phyloP scores from a whole-genome alignment of 805 yeast species.

The Pichia ethanolica region DNA sequence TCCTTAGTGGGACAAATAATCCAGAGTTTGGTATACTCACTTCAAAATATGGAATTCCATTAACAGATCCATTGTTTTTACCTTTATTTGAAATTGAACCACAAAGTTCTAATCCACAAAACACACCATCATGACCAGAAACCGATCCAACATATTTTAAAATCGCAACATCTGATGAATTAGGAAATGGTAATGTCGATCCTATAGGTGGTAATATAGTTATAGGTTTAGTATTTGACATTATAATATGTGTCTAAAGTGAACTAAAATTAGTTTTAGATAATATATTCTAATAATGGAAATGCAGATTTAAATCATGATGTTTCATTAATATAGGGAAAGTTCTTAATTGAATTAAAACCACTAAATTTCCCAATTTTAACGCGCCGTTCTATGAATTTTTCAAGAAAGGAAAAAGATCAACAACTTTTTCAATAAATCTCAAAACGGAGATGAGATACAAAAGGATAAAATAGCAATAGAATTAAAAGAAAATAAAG shows the following conservation, averaged over 20 bases:
- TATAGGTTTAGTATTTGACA: not conserved
- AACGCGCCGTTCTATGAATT: too few species aligned
- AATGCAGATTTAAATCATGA: too few species aligned
- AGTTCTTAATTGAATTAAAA: too few species aligned
- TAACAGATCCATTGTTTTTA: constrained; percentile 77
- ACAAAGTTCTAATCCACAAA: constrained; percentile 83
- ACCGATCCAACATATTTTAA: constrained; percentile 68
- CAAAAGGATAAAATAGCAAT: too few species aligned
- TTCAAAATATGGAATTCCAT: constrained; percentile 62
- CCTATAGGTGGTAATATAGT: constrained; percentile 6
- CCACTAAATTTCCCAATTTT: too few species aligned
- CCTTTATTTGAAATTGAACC: constrained; percentile 62
- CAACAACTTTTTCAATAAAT: too few species aligned
- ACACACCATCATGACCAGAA: constrained; percentile 62
- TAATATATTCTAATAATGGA: too few species aligned
- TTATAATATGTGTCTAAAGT: not conserved
- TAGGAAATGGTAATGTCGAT: constrained; percentile 6
- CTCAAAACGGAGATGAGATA: too few species aligned
- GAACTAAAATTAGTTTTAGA: too few species aligned
- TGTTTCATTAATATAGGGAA: too few species aligned
- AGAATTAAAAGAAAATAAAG: too few species aligned
- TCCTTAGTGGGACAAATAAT: constrained; percentile 57
- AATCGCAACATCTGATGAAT: constrained; percentile 44
- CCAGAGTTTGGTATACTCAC: constrained; percentile 64
- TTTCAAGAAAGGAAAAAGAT: too few species aligned